A percentile compares a stretch with the other conserved stretches of the same genome.
Conservation (phyloP, 192 early-diverging fungal genomes). For the Neocallimastix lanati region DNA sequence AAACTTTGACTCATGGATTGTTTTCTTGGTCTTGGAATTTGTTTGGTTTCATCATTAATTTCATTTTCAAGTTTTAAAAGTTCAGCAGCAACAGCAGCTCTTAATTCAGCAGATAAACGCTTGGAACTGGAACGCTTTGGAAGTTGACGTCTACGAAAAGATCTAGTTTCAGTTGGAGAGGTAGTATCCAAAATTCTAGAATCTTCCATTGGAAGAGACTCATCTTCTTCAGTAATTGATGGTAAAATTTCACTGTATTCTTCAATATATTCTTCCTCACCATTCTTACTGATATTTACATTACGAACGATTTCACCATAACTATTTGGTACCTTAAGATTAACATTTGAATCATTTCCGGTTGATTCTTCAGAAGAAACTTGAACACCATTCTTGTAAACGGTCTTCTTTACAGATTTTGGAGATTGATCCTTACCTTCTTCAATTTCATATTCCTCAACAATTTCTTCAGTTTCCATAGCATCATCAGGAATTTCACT, state of each 20-base stretch:
- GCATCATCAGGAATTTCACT: not conserved
- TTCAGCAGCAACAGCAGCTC: not conserved
- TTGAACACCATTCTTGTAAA: too few relatives aligned
- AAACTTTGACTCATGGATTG: not conserved
- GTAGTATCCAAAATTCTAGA: not conserved
- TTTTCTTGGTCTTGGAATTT: not conserved
- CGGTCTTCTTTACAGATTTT: too few relatives aligned
- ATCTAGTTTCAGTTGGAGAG: not conserved
- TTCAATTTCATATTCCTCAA: too few relatives aligned
- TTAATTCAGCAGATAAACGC: not conserved
- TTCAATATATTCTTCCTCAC: not conserved
- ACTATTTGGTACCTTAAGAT: too few relatives aligned
- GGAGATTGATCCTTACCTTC: too few relatives aligned
- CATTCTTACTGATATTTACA: too few relatives aligned
- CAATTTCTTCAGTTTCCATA: too few relatives aligned
- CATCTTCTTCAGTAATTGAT: not conserved
- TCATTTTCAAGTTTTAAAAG: not conserved
- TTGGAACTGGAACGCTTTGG: not conserved
- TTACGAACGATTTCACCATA: too few relatives aligned
- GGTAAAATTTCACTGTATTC: not conserved
- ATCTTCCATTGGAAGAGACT: not conserved
- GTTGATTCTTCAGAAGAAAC: too few relatives aligned
- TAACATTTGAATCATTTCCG: too few relatives aligned
- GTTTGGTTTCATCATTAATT: not conserved
- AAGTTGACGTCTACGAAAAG: not conserved